Evolutionary conservation across 345 rosid genomes (phyloP), one percentile per base, ranked within the genome.

Genomic region (Camelina sativa): DNA sequence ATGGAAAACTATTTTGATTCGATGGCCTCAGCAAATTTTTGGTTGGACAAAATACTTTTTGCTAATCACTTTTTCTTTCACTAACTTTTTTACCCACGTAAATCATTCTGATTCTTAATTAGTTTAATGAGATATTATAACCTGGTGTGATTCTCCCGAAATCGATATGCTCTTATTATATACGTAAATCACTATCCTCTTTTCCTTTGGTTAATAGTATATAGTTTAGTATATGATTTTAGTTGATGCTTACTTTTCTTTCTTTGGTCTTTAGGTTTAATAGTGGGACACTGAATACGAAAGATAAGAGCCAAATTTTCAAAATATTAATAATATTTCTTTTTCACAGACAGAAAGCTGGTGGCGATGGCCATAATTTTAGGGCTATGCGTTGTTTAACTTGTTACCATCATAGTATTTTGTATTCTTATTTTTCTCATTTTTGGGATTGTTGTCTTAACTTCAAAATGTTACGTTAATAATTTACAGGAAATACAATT

Each of bases 231-330:
- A 40, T 70, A 46, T 63, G 12, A 11, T 64, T 48, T 65, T 64
- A 65, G 67, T 59, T 77, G 46, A 72, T 65, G 72, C 34, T 58
- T 77, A 50, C 72, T 77, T 77, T 77, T 77, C 55, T 48, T 48
- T 50, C 50, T 50, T 77, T 72, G 73, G 34, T 71, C 76, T 59
- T 77, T 77, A 77, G 76, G 73, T 65, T 71, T 50, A 64, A 35
- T 58, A 65, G 72, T 65, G 76, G 80, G 80, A 51, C 80, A 77
- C 46, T 71, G 56, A 71, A 65, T 48, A 19, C 15, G 46, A 77
- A 56, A 64, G 62, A 64, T 40, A 23, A 76, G 75, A 71, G 72
- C 80, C 80, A 71, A 55, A 47, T 8, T 71, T 71, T 71, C 66
- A 65, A 67, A 54, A 69, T 47, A 44, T 77, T 37, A 13, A 28